Percentiles rank a stretch among this genome's conserved stretches.
Conservation (phyloP, 2,329 filamentous ascomycete species). For the Talaromyces sp. region DNA sequence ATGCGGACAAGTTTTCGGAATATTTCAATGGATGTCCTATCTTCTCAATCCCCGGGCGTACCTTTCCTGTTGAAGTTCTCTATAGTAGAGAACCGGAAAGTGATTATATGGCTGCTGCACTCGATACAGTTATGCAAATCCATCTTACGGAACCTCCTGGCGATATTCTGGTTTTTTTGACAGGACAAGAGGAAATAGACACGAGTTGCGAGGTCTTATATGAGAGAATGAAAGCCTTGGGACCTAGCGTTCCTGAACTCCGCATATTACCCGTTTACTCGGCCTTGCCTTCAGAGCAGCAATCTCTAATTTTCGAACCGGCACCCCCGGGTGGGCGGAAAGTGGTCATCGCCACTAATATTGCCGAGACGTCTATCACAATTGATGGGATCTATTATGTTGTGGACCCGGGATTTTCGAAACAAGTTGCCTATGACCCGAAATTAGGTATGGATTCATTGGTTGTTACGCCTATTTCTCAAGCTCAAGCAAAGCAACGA, state of each 20-base stretch:
- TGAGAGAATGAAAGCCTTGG: conserved; percentile 94
- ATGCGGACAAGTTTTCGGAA: conserved; percentile 94
- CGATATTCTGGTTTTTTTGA: conserved; percentile 95
- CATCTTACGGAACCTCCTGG: conserved; percentile 88
- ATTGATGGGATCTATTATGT: conserved; percentile 98
- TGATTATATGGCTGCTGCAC: conserved; percentile 88
- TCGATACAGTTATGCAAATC: conserved; percentile 98
- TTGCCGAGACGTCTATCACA: conserved; percentile 95
- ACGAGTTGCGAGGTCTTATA: conserved; percentile 88
- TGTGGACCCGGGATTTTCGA: conserved; percentile 94
- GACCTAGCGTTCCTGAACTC: conserved; percentile 84
- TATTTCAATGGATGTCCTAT: conserved; percentile 97
- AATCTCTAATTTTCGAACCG: conserved; percentile 91
- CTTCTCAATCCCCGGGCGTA: conserved; percentile 92
- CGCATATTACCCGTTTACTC: conserved; percentile 96
- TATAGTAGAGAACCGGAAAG: conserved; percentile 94
- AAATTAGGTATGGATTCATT: conserved; percentile 98
- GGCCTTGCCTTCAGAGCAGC: conserved; percentile 87
- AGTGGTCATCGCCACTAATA: conserved; percentile 97
- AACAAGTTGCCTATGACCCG: conserved; percentile 94
- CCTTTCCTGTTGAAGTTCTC: conserved; percentile 92
- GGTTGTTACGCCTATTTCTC: conserved; percentile 92
- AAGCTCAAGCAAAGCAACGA: conserved; percentile 93
- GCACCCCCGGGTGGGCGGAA: conserved; percentile 83
- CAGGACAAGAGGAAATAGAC: conserved; percentile 97